Evolutionary conservation across 495 filamentous ascomycete species (phyloP).

Genomic region (Pyrenula aspistea): DNA sequence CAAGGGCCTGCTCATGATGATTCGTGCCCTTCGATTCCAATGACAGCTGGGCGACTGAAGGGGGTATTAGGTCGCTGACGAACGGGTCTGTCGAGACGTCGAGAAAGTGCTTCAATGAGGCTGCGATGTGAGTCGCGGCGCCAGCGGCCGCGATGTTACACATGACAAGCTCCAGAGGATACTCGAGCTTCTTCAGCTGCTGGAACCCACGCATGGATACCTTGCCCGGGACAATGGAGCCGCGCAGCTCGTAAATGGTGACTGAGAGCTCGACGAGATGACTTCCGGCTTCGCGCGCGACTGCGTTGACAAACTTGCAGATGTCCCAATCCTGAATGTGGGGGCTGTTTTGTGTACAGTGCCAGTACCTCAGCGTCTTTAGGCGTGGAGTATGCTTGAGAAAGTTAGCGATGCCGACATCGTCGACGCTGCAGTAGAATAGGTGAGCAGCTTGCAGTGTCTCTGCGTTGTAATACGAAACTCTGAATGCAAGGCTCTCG

Average conservation of each 20-base stretch:
- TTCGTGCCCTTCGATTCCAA: constrained; percentile 10
- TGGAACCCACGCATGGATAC: constrained; percentile 20
- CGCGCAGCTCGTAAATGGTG: constrained; percentile 12
- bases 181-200: constrained; percentile 17
- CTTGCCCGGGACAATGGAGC: constrained; percentile 17
- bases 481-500: constrained; percentile 3
- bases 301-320: constrained; percentile 21
- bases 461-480: constrained; percentile 10
- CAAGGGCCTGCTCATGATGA: no score
- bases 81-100: background rate
- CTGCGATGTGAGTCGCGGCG: constrained; percentile 1
- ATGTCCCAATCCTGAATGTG: constrained; percentile 18
- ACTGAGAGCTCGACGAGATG: constrained; percentile 21
- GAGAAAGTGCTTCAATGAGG: background rate
- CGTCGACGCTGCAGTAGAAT: constrained; percentile 17
- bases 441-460: constrained; percentile 15
- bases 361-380: constrained; percentile 18
- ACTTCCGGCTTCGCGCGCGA: constrained; percentile 18
- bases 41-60: constrained; percentile 15
- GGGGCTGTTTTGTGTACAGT: constrained; percentile 9
- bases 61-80: constrained; percentile 13
- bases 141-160: constrained; percentile 15
- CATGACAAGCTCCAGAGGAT: constrained; percentile 21
- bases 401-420: constrained; percentile 20
- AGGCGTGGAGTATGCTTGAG: constrained; percentile 20